Base-by-base conservation (phyloP, 371 early-diverging fungal genomes). In the Apophysomyces trapeziformis region DNA sequence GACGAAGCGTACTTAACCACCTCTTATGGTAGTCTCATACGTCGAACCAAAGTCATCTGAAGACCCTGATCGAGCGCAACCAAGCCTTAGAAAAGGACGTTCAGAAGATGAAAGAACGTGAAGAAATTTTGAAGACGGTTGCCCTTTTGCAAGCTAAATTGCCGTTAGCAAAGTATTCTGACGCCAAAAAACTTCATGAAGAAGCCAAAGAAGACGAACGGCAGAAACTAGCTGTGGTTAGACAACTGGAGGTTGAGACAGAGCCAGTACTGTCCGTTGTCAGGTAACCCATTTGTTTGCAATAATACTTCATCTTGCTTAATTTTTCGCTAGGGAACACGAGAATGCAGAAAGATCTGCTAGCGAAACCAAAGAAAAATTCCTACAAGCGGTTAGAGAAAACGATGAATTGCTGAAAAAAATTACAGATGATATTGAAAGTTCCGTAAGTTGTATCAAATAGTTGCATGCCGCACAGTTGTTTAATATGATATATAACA, bases 21-120 rank as follows among this genome's bases (percentile, higher is more conserved):
- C 8, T 12, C 47, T 41, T 12, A 14, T 58, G 11, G 36, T 71
- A 90, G 77, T 63, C 78, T 6, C 70, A 88, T 66, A 75, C 84
- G 58, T 84, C 88, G n/a, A 87, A 92, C 38, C 54, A 73, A 12
- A 78, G 76, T 14, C 74, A 83, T 35, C 63, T 89, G 7, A 81
- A 82, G 36, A 73, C 82, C 4, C 73, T 92, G 57, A 82, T 83
- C 54, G 79, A 81, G 44, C 83, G 85, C 50, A 90, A 92, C 39
- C 77, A 79, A 6, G 73, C 83, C 37, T 72, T 92, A 16, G 89
- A 91, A 71, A 84, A 79, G 60, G 95, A 95, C 65, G 94, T 95
- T 0, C 63, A 83, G 32, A 80, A 91, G 36, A 87, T 89, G 73
- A 82, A 87, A 36, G 89, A 93, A 67, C 88, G 89, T n/a, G 87